Conservation (phyloP, 1,284 basidiomycete genomes). For the Marasmius sp. region DNA sequence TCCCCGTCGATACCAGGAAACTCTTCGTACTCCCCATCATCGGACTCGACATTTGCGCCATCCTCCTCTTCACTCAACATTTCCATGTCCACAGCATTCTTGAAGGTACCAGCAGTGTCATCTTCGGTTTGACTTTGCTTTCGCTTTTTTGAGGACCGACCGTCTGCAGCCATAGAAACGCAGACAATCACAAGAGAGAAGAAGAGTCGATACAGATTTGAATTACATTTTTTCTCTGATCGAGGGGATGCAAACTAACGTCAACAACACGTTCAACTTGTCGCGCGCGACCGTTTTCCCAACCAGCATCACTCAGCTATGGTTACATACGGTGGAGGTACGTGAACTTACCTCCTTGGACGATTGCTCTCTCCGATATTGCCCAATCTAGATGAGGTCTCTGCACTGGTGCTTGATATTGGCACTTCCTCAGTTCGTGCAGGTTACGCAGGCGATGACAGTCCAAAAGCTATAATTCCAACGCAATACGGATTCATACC, state of each 20-base stretch:
- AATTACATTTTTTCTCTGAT: background rate
- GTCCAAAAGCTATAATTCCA: conserved; percentile 90
- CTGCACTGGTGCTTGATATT: conserved; percentile 94
- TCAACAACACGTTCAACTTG: conserved; percentile 18
- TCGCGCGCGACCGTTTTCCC: conserved; percentile 7
- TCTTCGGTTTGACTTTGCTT: conserved; percentile 45
- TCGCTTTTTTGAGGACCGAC: conserved; percentile 50
- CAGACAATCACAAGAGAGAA: conserved; percentile 5
- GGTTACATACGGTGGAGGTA: conserved; percentile 76
- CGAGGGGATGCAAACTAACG: conserved; percentile 18
- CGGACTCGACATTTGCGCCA: conserved; percentile 47
- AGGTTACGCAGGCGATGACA: conserved; percentile 97
- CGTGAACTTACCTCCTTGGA: conserved; percentile 20
- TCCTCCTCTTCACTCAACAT: conserved; percentile 74
- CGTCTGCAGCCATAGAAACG: conserved; percentile 33
- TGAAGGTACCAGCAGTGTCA: conserved; percentile 28
- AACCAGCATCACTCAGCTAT: conserved; percentile 31
- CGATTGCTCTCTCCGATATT: background rate
- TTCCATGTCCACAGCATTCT: conserved; percentile 51
- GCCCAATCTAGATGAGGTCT: conserved; percentile 76
- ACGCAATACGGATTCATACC: conserved; percentile 83
- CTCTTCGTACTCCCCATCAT: conserved; percentile 44
- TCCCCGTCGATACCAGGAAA: conserved; percentile 25
- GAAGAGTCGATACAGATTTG: conserved; percentile 12
- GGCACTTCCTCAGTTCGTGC: conserved; percentile 89